These are phyloP conservation scores for Chrysosporium queenslandicum DNA, from an alignment of 2,329 filamentous ascomycete species.

Conservation along the genomic window DNA sequence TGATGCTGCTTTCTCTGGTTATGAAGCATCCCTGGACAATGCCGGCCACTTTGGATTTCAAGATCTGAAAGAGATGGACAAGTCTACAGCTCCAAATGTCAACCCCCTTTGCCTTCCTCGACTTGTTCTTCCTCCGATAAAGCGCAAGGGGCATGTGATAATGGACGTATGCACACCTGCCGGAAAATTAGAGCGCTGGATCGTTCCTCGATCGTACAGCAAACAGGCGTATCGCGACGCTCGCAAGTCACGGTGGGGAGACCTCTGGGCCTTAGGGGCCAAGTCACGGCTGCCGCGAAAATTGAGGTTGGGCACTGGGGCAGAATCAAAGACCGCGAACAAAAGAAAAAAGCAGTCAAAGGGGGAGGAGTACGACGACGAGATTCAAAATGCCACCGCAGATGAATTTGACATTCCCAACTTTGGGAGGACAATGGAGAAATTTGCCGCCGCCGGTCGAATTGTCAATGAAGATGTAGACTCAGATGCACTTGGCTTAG, in stretches of 20 bases:
- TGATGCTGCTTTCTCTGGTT: conserved; percentile 61
- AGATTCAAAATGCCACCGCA: neutral
- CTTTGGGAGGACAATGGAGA: conserved; percentile 12
- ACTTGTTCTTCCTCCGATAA: conserved; percentile 67
- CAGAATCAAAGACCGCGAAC: conserved; percentile 22
- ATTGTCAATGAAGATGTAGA: neutral
- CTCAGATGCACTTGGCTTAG: too few relatives aligned
- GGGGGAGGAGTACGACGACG: conserved; percentile 14
- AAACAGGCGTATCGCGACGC: conserved; percentile 83
- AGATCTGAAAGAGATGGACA: conserved; percentile 11
- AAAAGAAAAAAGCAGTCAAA: neutral
- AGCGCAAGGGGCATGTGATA: conserved; percentile 77
- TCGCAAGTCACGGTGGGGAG: conserved; percentile 81
- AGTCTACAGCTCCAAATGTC: conserved; percentile 19
- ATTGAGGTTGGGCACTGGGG: conserved; percentile 48
- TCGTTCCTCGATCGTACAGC: conserved; percentile 70
- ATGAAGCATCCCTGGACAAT: conserved; percentile 41
- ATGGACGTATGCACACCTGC: conserved; percentile 83
- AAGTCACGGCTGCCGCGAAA: conserved; percentile 64
- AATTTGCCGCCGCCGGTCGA: conserved; percentile 10
- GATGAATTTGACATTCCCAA: conserved; percentile 13
- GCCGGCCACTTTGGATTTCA: conserved; percentile 11
- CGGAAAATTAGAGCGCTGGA: conserved; percentile 86
- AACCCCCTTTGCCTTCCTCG: conserved; percentile 65
- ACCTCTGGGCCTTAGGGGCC: conserved; percentile 88